A percentile compares a stretch with the other conserved stretches of the same genome.
These are phyloP conservation scores for Paramecium primaurelia DNA, from an alignment of 73 alveolate genomes.

Conservation along the genomic window DNA sequence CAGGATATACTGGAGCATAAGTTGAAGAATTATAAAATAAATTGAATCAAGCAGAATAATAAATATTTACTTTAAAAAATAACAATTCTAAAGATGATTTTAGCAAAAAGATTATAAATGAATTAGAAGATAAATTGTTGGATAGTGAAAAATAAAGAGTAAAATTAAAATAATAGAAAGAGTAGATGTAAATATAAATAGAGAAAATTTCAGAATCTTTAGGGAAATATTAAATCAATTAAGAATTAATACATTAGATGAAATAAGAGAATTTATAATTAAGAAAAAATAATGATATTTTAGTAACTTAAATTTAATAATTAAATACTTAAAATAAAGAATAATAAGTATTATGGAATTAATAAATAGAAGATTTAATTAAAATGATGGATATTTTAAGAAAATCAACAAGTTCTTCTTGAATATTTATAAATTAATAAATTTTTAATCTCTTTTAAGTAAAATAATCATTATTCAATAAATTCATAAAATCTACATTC, in stretches of 20 bases:
- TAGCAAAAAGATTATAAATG: not conserved
- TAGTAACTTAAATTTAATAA: not conserved
- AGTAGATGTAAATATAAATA: not conserved
- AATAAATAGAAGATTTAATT: conserved; percentile 14
- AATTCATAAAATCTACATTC: not conserved
- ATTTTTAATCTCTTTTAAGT: not conserved
- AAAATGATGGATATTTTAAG: conserved; percentile 27
- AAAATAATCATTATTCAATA: not conserved
- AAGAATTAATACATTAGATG: not conserved
- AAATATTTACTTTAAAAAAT: not conserved
- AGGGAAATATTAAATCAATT: not conserved
- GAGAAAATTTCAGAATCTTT: conserved; percentile 8
- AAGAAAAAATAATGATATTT: not conserved
- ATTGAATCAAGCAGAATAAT: not conserved
- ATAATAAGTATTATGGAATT: conserved; percentile 20
- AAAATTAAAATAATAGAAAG: not conserved
- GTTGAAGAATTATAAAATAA: not conserved
- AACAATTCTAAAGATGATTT: conserved; percentile 17
- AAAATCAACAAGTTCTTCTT: not conserved
- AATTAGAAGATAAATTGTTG: conserved; percentile 4
- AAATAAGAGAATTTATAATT: not conserved
- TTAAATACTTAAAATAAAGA: not conserved
- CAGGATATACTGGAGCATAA: not conserved
- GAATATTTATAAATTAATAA: not conserved
- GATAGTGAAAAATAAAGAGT: conserved; percentile 27